Evolutionary conservation across 2,329 filamentous ascomycete species (phyloP).

Genomic region (Harringtonia aguacate): DNA sequence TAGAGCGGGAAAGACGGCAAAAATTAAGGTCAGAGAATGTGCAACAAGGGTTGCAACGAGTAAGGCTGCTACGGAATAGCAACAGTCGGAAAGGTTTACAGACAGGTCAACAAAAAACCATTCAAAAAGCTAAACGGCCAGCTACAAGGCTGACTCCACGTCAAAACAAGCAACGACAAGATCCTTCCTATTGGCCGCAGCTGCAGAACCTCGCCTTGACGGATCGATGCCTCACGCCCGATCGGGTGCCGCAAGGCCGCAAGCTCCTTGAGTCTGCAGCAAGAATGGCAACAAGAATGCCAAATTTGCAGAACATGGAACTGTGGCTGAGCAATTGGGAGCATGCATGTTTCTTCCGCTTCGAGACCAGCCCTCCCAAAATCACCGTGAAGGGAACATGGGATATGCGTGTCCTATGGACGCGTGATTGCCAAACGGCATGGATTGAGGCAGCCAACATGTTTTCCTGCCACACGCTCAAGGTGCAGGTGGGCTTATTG

Average conservation of each 20-base stretch:
- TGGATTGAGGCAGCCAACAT: not conserved
- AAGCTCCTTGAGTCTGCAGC: not conserved
- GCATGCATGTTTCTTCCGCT: not conserved
- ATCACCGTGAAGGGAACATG: not conserved
- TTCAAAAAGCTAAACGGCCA: too few species aligned
- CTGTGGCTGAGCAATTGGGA: not conserved
- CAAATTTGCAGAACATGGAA: not conserved
- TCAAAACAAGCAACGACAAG: too few species aligned
- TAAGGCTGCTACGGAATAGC: too few species aligned
- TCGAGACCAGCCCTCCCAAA: not conserved
- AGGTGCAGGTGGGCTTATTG: not conserved
- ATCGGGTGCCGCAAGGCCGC: not conserved
- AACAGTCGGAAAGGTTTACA: too few species aligned
- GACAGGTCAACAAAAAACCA: too few species aligned
- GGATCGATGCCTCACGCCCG: not conserved
- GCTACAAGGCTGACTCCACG: too few species aligned
- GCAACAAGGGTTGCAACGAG: too few species aligned
- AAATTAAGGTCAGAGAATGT: too few species aligned
- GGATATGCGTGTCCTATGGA: not conserved
- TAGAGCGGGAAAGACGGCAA: too few species aligned
- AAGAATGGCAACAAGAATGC: not conserved
- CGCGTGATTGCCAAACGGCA: not conserved
- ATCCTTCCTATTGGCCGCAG: not conserved
- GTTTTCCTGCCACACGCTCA: not conserved
- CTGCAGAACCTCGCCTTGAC: not conserved